Percentiles rank a stretch among this genome's conserved stretches.
Conservation (phyloP, 495 filamentous ascomycete genomes). For the Articulospora tetracladia region DNA sequence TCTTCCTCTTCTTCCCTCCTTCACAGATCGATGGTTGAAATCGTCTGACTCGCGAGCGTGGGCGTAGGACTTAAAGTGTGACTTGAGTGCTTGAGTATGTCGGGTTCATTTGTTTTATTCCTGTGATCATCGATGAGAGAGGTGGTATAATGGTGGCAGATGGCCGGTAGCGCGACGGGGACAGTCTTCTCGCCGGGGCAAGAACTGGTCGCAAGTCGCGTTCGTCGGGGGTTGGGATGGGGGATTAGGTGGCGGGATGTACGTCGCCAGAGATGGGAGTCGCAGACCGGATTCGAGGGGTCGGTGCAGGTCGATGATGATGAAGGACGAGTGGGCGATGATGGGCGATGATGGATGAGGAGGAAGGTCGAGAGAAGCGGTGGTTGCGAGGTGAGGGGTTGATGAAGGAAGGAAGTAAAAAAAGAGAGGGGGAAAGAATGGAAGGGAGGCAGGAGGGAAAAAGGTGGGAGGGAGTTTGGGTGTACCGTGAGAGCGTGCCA, state of each 20-base stretch:
- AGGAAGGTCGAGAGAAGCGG: neutral
- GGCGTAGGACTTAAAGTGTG: conserved; percentile 57
- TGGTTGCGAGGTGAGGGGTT: conserved; percentile 28
- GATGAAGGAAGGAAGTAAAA: conserved; percentile 26
- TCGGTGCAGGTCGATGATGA: conserved; percentile 33
- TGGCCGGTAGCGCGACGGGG: conserved; percentile 35
- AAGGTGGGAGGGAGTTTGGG: conserved; percentile 24
- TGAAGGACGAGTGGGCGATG: conserved; percentile 27
- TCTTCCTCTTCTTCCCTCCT: conserved; percentile 8
- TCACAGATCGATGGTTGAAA: conserved; percentile 35
- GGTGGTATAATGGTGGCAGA: conserved; percentile 27
- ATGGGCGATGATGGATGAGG: conserved; percentile 21
- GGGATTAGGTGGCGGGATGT: conserved; percentile 35
- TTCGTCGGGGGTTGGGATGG: conserved; percentile 23
- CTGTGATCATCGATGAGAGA: conserved; percentile 46
- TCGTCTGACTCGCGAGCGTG: conserved; percentile 31
- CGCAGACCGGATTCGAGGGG: conserved; percentile 27
- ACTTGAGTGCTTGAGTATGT: conserved; percentile 44
- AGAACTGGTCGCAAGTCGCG: conserved; percentile 30
- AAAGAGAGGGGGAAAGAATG: conserved; percentile 34
- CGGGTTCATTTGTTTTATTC: conserved; percentile 55
- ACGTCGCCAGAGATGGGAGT: conserved; percentile 47
- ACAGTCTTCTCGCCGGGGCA: conserved; percentile 16
- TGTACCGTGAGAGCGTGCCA: neutral
- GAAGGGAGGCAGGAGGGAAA: conserved; percentile 31